Base-by-base conservation (phyloP, 2,329 filamentous ascomycete species). In the Fusarium metavorans region DNA sequence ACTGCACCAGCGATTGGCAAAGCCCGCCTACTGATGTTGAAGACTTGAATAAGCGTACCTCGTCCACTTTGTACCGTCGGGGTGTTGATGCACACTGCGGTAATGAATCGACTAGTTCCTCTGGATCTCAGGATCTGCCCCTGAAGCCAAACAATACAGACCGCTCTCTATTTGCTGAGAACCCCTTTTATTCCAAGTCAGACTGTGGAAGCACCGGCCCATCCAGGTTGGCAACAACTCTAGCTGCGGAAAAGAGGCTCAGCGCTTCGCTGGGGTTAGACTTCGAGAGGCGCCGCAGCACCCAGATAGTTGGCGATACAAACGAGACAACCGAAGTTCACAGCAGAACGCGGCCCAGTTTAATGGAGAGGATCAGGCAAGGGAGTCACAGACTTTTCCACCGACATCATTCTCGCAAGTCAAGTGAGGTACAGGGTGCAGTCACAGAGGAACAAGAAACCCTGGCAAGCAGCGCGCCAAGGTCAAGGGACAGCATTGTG, bases 1-100 rank as follows among this genome's bases (percentile, higher is more conserved):
- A 81, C 10, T 80, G 78, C 45, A 84, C 82, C 0, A 67, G 73
- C 11, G 83, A 83, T 6, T 82, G 80, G 80, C 52, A 78, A n/a
- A 79, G 70, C 8, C 77, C 81, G 3, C 75, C 76, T 2, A 60
- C 62, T 1, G 69, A 72, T 1, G 57, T 78, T 2, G 72, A 78
- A 16, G 71, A 76, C 4, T 32, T 71, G 20, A 70, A 64, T 5
- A 34, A 43, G 18, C 10, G 32, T 13, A 30, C 48, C 14, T 50
- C 64, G 2, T 64, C 73, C 5, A 74, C 77, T 13, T 35, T 80
- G 48, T 82, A 83, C 32, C 67, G 67, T n/a, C 72, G 76, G 16
- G 82, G 80, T 1, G 72, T 83, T 6, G 82, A 84, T 69, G 80
- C 82, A 5, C 81, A 78, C 43, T 64, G 61, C 41, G 78, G 77